A percentile compares a stretch with the other conserved stretches of the same genome.
These are phyloP conservation scores for Asterochloris erici DNA, from an alignment of 139 green algal species.

Conservation along the genomic window DNA sequence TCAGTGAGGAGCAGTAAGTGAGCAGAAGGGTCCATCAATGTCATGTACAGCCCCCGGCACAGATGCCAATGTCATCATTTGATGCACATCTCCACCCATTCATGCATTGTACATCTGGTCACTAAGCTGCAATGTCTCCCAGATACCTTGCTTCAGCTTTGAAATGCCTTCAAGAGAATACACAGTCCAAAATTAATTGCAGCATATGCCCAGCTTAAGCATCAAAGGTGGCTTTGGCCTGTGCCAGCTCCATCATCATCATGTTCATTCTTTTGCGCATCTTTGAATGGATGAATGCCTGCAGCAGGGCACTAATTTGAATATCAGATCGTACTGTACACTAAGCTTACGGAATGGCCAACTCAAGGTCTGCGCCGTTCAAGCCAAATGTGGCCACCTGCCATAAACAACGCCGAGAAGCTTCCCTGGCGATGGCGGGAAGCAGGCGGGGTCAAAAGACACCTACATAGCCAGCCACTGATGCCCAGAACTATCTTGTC, in stretches of 20 bases:
- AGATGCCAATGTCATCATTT: neutral
- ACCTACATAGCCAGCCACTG: neutral
- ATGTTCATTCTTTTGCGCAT: slow-evolving; percentile 13
- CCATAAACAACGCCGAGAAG: neutral
- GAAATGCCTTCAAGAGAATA: neutral
- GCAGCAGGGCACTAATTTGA: neutral
- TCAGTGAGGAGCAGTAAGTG: neutral
- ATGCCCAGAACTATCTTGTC: no score
- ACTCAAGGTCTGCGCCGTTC: no score
- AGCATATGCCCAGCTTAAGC: neutral
- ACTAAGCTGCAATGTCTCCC: no score
- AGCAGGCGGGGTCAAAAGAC: neutral
- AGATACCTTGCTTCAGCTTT: no score
- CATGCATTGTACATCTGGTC: neutral
- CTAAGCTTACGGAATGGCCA: neutral
- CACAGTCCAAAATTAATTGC: neutral
- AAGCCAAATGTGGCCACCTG: neutral
- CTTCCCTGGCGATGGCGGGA: neutral
- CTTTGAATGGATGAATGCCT: slow-evolving; percentile 1
- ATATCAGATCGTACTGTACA: neutral
- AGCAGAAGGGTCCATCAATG: neutral
- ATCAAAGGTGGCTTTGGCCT: neutral
- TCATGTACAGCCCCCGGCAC: neutral
- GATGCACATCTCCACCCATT: neutral
- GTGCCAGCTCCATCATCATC: slow-evolving; percentile 6